Percentiles rank a stretch among this genome's conserved stretches.
phyloP scores from a whole-genome alignment of 306 rosid species.

The Alnus rubra region DNA sequence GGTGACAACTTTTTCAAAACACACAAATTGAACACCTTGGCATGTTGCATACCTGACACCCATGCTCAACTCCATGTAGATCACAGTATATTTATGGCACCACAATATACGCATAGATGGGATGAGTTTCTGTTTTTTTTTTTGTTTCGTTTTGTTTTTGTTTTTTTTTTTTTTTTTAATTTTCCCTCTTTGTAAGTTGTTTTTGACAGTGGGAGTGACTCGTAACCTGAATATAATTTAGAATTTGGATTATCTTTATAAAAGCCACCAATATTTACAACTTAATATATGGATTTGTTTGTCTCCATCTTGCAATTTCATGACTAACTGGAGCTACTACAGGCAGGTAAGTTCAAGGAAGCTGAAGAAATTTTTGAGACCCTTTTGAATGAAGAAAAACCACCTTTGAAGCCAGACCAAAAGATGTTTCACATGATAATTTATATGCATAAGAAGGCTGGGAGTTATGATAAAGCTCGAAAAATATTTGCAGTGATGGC shows the following conservation, averaged over 20 bases:
- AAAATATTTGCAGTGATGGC: slow-evolving; percentile 75
- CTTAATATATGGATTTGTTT: slow-evolving; percentile 1
- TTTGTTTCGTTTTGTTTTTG: not conserved
- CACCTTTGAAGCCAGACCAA: slow-evolving; percentile 84
- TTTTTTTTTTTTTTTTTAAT: not conserved
- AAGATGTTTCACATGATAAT: slow-evolving; percentile 96
- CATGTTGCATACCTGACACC: not conserved
- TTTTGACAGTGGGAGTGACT: not conserved
- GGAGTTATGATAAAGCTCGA: slow-evolving; percentile 86
- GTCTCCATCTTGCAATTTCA: slow-evolving; percentile 32
- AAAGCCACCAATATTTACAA: not conserved
- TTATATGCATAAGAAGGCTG: slow-evolving; percentile 87
- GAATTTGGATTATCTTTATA: not conserved
- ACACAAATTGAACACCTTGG: not conserved
- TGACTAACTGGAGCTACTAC: slow-evolving; percentile 29
- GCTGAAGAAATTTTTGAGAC: slow-evolving; percentile 77
- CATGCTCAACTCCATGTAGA: not conserved
- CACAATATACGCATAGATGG: not conserved
- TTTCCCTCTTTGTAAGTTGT: not conserved
- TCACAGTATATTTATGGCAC: not conserved
- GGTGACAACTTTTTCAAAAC: not conserved
- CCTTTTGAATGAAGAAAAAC: slow-evolving; percentile 63
- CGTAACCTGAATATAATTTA: not conserved
- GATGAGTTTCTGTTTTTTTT: not conserved
- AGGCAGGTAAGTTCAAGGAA: slow-evolving; percentile 80